Evolutionary conservation across 441 rosid genomes (phyloP).

Genomic region (Syzygium syzygioides): DNA sequence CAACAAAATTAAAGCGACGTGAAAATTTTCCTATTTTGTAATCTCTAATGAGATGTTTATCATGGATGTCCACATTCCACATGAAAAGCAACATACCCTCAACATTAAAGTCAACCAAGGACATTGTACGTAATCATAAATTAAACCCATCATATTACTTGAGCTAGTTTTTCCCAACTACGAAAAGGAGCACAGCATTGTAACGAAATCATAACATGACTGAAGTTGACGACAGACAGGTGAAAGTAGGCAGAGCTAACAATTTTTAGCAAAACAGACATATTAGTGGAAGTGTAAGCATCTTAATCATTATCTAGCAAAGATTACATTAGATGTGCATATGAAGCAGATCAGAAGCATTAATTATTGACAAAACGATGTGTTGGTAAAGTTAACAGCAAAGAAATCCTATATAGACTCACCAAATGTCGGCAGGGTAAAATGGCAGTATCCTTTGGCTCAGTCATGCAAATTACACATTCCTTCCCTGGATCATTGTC

Average conservation of each 20-base stretch:
- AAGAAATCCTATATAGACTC: constrained; percentile 15
- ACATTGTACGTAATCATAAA: background rate
- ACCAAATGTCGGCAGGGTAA: constrained; percentile 96
- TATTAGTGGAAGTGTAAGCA: background rate
- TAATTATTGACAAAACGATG: background rate
- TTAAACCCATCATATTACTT: background rate
- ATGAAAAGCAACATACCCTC: background rate
- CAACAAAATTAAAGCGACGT: background rate
- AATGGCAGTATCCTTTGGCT: constrained; percentile 78
- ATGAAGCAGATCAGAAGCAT: background rate
- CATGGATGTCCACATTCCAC: background rate
- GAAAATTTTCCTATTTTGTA: background rate
- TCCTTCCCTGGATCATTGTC: constrained; percentile 75
- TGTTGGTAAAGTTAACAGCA: background rate
- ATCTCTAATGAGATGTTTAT: background rate
- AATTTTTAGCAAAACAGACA: background rate
- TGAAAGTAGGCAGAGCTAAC: background rate
- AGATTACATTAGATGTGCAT: background rate
- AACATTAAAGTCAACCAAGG: background rate
- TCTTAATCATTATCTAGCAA: background rate
- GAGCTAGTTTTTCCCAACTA: background rate
- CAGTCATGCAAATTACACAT: constrained; percentile 90
- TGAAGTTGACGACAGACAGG: background rate
- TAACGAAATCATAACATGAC: background rate
- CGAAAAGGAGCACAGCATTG: background rate